Conservation (phyloP, 2,329 filamentous ascomycete genomes). For the Diplodia mutila region DNA sequence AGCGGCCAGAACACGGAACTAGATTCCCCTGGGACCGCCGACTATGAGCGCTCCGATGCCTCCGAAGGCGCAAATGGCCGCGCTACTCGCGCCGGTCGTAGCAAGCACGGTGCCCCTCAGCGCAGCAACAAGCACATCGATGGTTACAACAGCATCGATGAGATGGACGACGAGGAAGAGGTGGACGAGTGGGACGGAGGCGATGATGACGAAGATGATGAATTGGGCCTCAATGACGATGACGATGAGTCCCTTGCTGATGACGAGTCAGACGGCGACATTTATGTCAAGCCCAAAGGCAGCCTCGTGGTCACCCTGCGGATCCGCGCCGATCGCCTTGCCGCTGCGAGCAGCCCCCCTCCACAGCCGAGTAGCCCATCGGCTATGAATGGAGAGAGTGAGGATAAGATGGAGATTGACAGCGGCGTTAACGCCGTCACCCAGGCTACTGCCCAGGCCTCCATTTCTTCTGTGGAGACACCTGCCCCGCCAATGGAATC, state of each 20-base stretch:
- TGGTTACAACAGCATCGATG: conserved; percentile 63
- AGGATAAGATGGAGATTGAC: conserved; percentile 9
- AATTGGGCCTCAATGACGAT: conserved; percentile 60
- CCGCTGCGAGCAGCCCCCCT: conserved; percentile 19
- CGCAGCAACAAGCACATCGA: conserved; percentile 53
- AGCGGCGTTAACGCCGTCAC: background rate
- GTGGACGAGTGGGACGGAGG: conserved; percentile 73
- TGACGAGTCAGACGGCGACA: conserved; percentile 48
- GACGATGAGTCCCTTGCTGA: conserved; percentile 53
- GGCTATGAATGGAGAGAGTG: background rate
- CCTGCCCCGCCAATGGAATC: background rate
- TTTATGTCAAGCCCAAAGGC: conserved; percentile 11
- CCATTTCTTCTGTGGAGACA: background rate
- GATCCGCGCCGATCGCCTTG: conserved; percentile 12
- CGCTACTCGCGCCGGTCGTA: conserved; percentile 43
- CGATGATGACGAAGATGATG: conserved; percentile 72
- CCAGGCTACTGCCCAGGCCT: background rate
- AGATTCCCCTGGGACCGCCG: conserved; percentile 48
- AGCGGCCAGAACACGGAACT: conserved; percentile 54
- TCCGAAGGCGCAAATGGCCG: conserved; percentile 52
- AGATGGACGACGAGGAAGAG: conserved; percentile 70
- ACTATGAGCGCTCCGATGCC: conserved; percentile 49
- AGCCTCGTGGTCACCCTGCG: conserved; percentile 19
- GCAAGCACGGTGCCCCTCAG: conserved; percentile 34
- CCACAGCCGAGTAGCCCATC: conserved; percentile 15